phyloP scores from a whole-genome alignment of 129 eudicot species.

The Gnaphalium uliginosum region DNA sequence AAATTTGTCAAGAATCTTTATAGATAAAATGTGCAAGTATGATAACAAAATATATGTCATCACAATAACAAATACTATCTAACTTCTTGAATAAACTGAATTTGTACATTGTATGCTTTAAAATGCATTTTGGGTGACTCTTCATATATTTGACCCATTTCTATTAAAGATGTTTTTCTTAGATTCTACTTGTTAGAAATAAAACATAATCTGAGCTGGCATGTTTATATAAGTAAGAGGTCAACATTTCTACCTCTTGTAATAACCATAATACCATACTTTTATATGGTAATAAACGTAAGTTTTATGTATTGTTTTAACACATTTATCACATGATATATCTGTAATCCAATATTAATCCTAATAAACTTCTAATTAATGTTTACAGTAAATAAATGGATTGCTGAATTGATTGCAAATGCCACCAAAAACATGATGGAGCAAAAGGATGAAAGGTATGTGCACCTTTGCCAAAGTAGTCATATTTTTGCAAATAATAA shows the following conservation, averaged over 20 bases:
- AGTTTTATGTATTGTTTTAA: not conserved
- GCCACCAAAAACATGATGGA: slow-evolving; percentile 94
- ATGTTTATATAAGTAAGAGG: too few species aligned
- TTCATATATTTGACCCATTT: not conserved
- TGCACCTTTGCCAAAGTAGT: slow-evolving; percentile 17
- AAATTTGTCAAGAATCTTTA: not conserved
- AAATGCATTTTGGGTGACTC: not conserved
- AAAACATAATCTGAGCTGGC: too few species aligned
- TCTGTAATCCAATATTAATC: slow-evolving; percentile 10
- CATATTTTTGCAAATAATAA: slow-evolving; percentile 3
- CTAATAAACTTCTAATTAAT: slow-evolving; percentile 14
- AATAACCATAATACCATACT: too few species aligned
- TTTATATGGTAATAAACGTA: too few species aligned
- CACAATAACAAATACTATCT: too few species aligned
- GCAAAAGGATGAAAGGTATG: slow-evolving; percentile 93
- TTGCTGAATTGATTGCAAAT: slow-evolving; percentile 73
- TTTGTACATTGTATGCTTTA: not conserved
- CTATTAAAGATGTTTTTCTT: not conserved
- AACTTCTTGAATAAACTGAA: too few species aligned
- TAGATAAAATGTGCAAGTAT: not conserved
- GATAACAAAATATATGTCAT: not conserved
- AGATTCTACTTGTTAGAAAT: too few species aligned
- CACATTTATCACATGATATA: slow-evolving; percentile 17
- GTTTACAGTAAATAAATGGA: slow-evolving; percentile 86
- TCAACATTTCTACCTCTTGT: too few species aligned